Evolutionary conservation across 805 yeast genomes (phyloP).

Genomic region (Candida glaebosa): DNA sequence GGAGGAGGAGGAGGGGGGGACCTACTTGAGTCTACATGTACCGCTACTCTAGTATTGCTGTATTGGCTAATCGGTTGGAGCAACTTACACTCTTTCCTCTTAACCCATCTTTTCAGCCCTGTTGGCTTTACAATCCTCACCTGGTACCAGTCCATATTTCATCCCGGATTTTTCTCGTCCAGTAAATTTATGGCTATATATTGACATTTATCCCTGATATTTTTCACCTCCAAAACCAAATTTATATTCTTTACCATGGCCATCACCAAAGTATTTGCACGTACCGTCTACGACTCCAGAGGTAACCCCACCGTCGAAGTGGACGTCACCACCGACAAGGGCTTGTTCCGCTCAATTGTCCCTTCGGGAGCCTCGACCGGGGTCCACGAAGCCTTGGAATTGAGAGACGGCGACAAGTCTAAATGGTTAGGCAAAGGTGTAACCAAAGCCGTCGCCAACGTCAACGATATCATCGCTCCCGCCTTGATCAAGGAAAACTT

Average conservation of each 20-base stretch:
- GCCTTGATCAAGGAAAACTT: slow-evolving; percentile 78
- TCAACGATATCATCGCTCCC: slow-evolving; percentile 92
- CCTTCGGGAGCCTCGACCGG: slow-evolving; percentile 99
- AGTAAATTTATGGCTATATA: neutral
- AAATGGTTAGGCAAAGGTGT: slow-evolving; percentile 99
- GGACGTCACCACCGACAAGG: slow-evolving; percentile 88
- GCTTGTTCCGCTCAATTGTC: slow-evolving; percentile 93
- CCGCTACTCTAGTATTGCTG: slow-evolving; percentile 1
- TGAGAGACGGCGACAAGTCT: slow-evolving; percentile 96
- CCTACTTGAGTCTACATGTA: neutral
- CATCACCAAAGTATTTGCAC: slow-evolving; percentile 82
- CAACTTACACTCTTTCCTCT: no score
- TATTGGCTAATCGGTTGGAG: no score
- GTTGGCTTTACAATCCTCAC: no score
- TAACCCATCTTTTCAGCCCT: no score
- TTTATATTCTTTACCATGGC: slow-evolving; percentile 58
- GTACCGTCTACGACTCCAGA: slow-evolving; percentile 99
- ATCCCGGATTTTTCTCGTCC: slow-evolving; percentile 2
- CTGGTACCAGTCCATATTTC: no score
- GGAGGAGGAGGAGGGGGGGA: no score
- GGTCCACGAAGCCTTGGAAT: slow-evolving; percentile 96
- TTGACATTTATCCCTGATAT: neutral
- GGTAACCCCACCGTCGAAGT: slow-evolving; percentile 99
- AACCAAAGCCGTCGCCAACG: slow-evolving; percentile 92
- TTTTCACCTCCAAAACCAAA: neutral